Evolutionary conservation across 768 basidiomycete species (phyloP).

Genomic region (Termitomyces sp.): DNA sequence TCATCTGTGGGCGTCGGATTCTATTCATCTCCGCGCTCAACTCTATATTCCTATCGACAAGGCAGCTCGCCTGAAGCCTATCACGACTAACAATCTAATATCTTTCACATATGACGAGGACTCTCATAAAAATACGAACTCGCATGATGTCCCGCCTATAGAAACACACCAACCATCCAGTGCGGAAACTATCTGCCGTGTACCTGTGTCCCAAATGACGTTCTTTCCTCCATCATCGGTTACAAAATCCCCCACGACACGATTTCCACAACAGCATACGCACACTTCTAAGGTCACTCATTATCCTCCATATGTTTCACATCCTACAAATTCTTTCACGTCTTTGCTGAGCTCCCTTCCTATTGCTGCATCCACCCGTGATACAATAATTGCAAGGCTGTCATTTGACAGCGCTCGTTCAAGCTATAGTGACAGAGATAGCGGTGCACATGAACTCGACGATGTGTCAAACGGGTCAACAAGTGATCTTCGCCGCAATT

Average conservation of each 20-base stretch:
- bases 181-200: conserved; percentile 32
- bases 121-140: conserved; percentile 13
- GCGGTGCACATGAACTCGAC: conserved; percentile 36
- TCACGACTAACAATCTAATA: conserved; percentile 21
- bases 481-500: not conserved
- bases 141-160: conserved; percentile 1
- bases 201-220: conserved; percentile 47
- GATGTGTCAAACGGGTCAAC: conserved; percentile 26
- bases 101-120: conserved; percentile 20
- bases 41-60: conserved; percentile 76
- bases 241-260: conserved; percentile 11
- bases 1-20: conserved; percentile 90
- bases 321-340: conserved; percentile 31
- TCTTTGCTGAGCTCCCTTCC: conserved; percentile 44
- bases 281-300: conserved; percentile 10
- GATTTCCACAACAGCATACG: conserved; percentile 3
- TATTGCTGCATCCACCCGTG: conserved; percentile 47
- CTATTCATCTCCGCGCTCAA: conserved; percentile 80
- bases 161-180: conserved; percentile 12
- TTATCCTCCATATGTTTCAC: conserved; percentile 23
- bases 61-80: conserved; percentile 41
- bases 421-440: conserved; percentile 34
- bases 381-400: conserved; percentile 49
- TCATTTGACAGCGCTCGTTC: conserved; percentile 50
- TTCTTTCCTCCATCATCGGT: conserved; percentile 48